phyloP scores from a whole-genome alignment of 345 rosid species.

The Passiflora organensis region DNA sequence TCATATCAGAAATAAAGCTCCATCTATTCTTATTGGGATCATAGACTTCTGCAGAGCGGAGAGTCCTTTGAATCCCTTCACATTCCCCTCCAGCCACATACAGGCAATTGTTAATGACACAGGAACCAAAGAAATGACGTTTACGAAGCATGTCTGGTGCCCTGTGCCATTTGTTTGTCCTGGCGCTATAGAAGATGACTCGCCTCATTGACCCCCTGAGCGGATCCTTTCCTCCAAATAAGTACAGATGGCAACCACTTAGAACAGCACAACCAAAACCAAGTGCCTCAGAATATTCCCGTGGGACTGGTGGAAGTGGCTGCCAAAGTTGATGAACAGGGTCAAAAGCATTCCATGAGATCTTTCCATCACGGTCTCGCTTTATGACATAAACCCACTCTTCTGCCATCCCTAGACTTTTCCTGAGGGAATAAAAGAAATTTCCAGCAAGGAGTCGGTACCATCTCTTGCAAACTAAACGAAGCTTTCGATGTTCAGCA shows the following conservation, averaged over 20 bases:
- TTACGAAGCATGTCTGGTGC: constrained; percentile 96
- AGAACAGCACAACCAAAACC: constrained; percentile 98
- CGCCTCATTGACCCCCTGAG: constrained; percentile 82
- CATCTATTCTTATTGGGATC: constrained; percentile 84
- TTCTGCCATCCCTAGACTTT: constrained; percentile 75
- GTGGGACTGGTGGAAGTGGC: constrained; percentile 95
- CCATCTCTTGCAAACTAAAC: constrained; percentile 89
- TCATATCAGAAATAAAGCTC: constrained; percentile 91
- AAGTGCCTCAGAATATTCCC: constrained; percentile 81
- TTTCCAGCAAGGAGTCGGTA: constrained; percentile 63
- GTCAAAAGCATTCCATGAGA: constrained; percentile 91
- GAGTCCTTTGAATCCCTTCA: constrained; percentile 86
- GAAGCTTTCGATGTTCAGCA: constrained; percentile 75
- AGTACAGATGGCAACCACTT: constrained; percentile 80
- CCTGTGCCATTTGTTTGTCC: constrained; percentile 94
- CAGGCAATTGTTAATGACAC: constrained; percentile 86
- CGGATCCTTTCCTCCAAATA: constrained; percentile 97
- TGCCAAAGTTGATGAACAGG: constrained; percentile 78
- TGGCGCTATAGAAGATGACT: constrained; percentile 77
- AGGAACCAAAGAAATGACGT: constrained; percentile 89
- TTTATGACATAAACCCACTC: constrained; percentile 96
- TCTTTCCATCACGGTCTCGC: constrained; percentile 85
- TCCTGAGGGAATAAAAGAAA: constrained; percentile 74
- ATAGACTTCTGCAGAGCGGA: constrained; percentile 91
- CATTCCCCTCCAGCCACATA: constrained; percentile 98